A percentile compares a stretch with the other conserved stretches of the same genome.
Conservation (phyloP, 1,284 basidiomycete genomes). For the Cryptococcus sp. region DNA sequence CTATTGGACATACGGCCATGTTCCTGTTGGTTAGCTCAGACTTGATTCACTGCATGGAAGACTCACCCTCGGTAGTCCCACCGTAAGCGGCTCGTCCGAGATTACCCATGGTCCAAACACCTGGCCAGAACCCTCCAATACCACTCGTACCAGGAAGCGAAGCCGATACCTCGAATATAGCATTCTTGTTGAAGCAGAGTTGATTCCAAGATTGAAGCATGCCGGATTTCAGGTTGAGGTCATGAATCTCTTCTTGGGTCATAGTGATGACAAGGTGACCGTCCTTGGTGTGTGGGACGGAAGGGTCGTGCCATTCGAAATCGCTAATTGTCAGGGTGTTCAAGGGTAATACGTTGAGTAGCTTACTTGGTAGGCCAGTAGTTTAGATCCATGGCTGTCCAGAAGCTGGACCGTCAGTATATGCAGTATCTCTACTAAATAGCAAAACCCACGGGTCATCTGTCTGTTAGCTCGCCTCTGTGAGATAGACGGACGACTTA, state of each 20-base stretch:
- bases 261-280: slow-evolving; percentile 82
- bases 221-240: slow-evolving; percentile 64
- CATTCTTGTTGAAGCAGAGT: slow-evolving; percentile 46
- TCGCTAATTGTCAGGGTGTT: slow-evolving; percentile 23
- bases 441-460: slow-evolving; percentile 45
- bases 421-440: neutral
- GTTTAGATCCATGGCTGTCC: slow-evolving; percentile 51
- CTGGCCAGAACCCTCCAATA: slow-evolving; percentile 53
- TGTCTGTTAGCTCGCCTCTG: neutral
- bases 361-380: slow-evolving; percentile 52
- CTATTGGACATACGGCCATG: slow-evolving; percentile 46
- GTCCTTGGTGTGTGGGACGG: slow-evolving; percentile 68
- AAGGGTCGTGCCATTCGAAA: slow-evolving; percentile 63
- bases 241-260: slow-evolving; percentile 62
- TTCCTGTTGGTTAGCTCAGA: slow-evolving; percentile 2
- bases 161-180: slow-evolving; percentile 42
- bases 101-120: slow-evolving; percentile 51
- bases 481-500: neutral
- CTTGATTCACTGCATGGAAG: slow-evolving; percentile 21
- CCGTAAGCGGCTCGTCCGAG: slow-evolving; percentile 50
- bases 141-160: slow-evolving; percentile 37
- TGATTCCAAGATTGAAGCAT: slow-evolving; percentile 55
- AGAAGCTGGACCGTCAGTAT: slow-evolving; percentile 31
- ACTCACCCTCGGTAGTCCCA: slow-evolving; percentile 73
- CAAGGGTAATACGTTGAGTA: neutral